phyloP scores from a whole-genome alignment of 495 filamentous ascomycete species.

The Endocarpon pusillum region DNA sequence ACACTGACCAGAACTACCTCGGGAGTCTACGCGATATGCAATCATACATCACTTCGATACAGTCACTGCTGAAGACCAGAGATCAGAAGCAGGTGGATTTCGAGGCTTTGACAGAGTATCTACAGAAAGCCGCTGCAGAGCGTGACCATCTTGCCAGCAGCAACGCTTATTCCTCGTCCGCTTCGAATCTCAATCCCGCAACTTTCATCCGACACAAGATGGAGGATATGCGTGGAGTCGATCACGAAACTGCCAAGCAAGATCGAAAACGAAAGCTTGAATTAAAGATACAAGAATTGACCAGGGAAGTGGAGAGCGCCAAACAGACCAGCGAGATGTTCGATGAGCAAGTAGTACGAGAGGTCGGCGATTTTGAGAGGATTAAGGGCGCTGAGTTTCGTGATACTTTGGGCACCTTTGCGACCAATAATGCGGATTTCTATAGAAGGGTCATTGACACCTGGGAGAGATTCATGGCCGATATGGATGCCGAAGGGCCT shows the following conservation, averaged over 20 bases:
- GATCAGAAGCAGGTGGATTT: slow-evolving; percentile 98
- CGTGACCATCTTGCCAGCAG: slow-evolving; percentile 62
- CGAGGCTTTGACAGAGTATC: slow-evolving; percentile 88
- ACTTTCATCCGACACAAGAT: slow-evolving; percentile 91
- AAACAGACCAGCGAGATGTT: slow-evolving; percentile 71
- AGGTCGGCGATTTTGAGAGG: slow-evolving; percentile 85
- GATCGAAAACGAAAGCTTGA: slow-evolving; percentile 81
- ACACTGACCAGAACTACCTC: slow-evolving; percentile 92
- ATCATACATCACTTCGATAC: slow-evolving; percentile 69
- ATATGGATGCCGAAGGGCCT: slow-evolving; percentile 54
- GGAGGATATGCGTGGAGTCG: slow-evolving; percentile 90
- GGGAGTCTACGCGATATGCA: slow-evolving; percentile 85
- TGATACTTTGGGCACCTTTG: slow-evolving; percentile 63
- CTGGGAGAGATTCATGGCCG: slow-evolving; percentile 77
- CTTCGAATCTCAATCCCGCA: slow-evolving; percentile 46
- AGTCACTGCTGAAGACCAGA: slow-evolving; percentile 74
- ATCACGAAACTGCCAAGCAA: slow-evolving; percentile 79
- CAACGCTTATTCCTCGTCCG: slow-evolving; percentile 39
- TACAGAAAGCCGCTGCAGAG: slow-evolving; percentile 75
- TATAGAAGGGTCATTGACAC: slow-evolving; percentile 62
- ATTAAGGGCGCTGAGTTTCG: slow-evolving; percentile 92
- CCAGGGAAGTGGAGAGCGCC: slow-evolving; percentile 70
- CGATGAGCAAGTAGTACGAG: slow-evolving; percentile 83
- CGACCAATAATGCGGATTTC: slow-evolving; percentile 75
- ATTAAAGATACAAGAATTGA: slow-evolving; percentile 77